Conservation (phyloP, 306 rosid species). For the Neltuma alba region DNA sequence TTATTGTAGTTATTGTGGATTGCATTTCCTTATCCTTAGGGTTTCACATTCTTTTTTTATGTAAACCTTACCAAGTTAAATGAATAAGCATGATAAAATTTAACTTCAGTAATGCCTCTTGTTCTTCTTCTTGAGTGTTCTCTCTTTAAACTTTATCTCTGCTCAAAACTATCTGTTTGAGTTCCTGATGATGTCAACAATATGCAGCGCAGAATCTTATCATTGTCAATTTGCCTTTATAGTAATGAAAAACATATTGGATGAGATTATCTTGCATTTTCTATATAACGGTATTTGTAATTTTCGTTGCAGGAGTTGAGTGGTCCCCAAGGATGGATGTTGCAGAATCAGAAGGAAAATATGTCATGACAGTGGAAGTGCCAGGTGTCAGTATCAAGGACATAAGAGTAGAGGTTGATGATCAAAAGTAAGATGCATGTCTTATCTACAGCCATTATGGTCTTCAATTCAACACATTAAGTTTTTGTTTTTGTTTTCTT, state of each 20-base stretch:
- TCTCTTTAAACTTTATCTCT: not conserved
- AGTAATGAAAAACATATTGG: not conserved
- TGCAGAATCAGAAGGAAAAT: slow-evolving; percentile 66
- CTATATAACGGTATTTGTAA: not conserved
- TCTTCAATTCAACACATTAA: not conserved
- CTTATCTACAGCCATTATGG: not conserved
- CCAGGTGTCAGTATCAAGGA: slow-evolving; percentile 71
- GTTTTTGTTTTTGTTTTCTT: too few species aligned
- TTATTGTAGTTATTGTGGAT: too few species aligned
- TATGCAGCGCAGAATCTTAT: not conserved
- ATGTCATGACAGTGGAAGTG: slow-evolving; percentile 70
- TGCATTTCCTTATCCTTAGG: too few species aligned
- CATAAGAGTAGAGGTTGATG: slow-evolving; percentile 85
- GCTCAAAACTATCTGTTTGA: not conserved
- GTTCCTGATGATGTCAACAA: not conserved
- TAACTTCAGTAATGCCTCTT: not conserved
- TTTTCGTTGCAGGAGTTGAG: slow-evolving; percentile 44
- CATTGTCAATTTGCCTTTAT: not conserved
- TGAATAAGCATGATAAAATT: too few species aligned
- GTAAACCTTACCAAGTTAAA: too few species aligned
- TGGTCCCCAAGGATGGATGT: slow-evolving; percentile 88
- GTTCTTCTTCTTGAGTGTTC: not conserved
- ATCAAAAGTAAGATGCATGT: slow-evolving; percentile 63
- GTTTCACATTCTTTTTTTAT: too few species aligned
- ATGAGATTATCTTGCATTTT: not conserved